A percentile compares a stretch with the other conserved stretches of the same genome.
Conservation (phyloP, 1,139 yeast species). For the Zhuliangozyma parablackwelliae region DNA sequence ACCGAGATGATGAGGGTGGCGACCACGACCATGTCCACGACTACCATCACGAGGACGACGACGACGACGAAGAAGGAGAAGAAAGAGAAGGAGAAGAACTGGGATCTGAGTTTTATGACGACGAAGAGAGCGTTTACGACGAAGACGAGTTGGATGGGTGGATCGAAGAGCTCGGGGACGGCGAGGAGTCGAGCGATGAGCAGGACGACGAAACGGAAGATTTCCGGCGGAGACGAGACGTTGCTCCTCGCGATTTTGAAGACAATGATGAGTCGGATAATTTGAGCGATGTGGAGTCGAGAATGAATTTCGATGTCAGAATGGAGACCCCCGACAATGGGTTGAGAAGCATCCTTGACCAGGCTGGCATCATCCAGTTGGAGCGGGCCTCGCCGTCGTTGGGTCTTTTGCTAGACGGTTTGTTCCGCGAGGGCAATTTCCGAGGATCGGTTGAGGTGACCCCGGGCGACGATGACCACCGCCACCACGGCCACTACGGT, state of each 20-base stretch:
- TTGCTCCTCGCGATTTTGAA: constrained; percentile 1
- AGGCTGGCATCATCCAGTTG: constrained; percentile 8
- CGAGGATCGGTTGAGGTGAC: constrained; percentile 16
- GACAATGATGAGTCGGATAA: constrained; percentile 16
- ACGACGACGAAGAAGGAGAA: constrained; percentile 12
- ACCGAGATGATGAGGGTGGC: constrained; percentile 17
- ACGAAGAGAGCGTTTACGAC: constrained; percentile 31
- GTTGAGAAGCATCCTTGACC: constrained; percentile 9
- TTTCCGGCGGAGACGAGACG: constrained; percentile 2
- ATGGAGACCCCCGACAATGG: constrained; percentile 7
- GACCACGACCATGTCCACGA: constrained; percentile 16
- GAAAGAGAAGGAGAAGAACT: neutral
- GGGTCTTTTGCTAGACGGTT: constrained; percentile 12
- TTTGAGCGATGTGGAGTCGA: constrained; percentile 20
- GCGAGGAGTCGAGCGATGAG: constrained; percentile 12
- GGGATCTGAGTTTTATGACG: constrained; percentile 21
- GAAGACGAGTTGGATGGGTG: constrained; percentile 43
- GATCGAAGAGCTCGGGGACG: constrained; percentile 40
- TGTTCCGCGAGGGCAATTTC: constrained; percentile 13
- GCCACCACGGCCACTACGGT: constrained; percentile 2
- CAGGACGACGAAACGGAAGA: constrained; percentile 6
- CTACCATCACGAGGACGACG: constrained; percentile 25
- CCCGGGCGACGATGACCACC: constrained; percentile 11
- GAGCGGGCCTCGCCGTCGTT: constrained; percentile 13
- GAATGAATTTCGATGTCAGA: constrained; percentile 17